Evolutionary conservation across 352 stramenopile species (phyloP), one percentile per base, ranked within the genome.

Genomic region (Globisporangium splendens): DNA sequence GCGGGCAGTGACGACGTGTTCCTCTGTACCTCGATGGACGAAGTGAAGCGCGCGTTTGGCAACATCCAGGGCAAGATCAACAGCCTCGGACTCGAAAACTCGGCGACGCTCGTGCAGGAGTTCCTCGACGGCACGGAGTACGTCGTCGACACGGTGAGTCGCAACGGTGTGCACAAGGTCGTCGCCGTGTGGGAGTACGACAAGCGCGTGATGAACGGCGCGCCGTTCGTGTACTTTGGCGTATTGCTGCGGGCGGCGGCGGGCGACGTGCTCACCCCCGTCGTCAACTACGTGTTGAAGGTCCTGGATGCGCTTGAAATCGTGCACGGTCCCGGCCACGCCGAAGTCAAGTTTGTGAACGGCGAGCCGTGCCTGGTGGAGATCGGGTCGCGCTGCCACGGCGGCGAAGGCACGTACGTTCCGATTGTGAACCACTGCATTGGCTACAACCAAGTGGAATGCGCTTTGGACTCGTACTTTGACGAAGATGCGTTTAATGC

Each of bases 111-210:
- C n/a, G 86, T 97, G 24, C 93, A 98, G 66, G 94, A 98, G 71
- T 98, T 93, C 66, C 71, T 98, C 15, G 76, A 84, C 8, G 96
- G 96, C 31, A 91, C 76, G 18, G 96, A 99, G 72, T 99, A 98
- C 73, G 96, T 98, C 4, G 80, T 99, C n/a, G 96, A 99, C 67
- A 96, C 93, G 8, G 96, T 99, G 10, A 96, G 77, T 59, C 86
- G 88, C 56, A 83, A 97, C 66, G 96, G 96, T 0, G 69, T 93
- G 44, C 88, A 97, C 59, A 98, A 98, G 61, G 85, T 98, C 38
- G 90, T 97, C 33, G 96, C 96, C 5, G 72, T 99, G 8, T 99
- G 96, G 96, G 87, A 96, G 68, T 99, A 99, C 68, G 96, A 99
- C 74, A 99, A 99, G 79, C 79, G 96, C 53, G 72, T 74, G 5